These are phyloP conservation scores for Claviceps digitariae DNA, from an alignment of 2,329 filamentous ascomycete species.

Conservation along the genomic window DNA sequence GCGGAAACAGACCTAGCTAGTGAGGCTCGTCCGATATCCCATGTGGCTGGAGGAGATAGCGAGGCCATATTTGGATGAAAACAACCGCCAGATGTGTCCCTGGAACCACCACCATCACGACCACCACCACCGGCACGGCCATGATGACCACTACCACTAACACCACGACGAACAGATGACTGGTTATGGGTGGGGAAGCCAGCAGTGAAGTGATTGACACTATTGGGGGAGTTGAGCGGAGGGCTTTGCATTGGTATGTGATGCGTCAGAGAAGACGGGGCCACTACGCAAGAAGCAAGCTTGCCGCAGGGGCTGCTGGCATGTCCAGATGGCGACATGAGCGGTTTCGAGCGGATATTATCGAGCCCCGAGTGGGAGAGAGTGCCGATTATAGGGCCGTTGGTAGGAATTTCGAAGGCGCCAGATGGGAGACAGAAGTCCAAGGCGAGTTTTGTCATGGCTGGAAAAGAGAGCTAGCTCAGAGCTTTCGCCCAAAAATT, in stretches of 20 bases:
- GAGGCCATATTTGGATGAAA: conserved; percentile 5
- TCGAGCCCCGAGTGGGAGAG: conserved; percentile 4
- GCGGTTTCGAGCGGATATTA: background rate
- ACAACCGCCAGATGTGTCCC: background rate
- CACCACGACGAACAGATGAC: background rate
- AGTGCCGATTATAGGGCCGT: conserved; percentile 10
- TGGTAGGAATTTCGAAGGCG: conserved; percentile 16
- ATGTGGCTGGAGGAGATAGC: conserved; percentile 4
- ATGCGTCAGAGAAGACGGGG: background rate
- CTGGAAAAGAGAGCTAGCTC: too few species aligned
- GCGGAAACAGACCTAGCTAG: conserved; percentile 17
- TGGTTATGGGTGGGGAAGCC: background rate
- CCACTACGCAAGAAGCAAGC: background rate
- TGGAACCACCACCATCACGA: background rate
- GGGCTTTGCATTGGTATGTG: background rate
- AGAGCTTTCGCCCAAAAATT: too few species aligned
- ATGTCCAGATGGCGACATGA: background rate
- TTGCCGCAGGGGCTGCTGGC: background rate
- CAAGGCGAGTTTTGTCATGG: conserved; percentile 27
- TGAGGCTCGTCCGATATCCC: conserved; percentile 9
- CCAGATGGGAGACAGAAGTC: conserved; percentile 30
- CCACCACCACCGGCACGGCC: background rate
- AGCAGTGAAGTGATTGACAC: background rate
- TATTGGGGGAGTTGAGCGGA: background rate
- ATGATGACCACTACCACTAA: background rate